These are phyloP conservation scores for Sphaerobolus stellatus DNA, from an alignment of 1,284 basidiomycete species.

Conservation along the genomic window DNA sequence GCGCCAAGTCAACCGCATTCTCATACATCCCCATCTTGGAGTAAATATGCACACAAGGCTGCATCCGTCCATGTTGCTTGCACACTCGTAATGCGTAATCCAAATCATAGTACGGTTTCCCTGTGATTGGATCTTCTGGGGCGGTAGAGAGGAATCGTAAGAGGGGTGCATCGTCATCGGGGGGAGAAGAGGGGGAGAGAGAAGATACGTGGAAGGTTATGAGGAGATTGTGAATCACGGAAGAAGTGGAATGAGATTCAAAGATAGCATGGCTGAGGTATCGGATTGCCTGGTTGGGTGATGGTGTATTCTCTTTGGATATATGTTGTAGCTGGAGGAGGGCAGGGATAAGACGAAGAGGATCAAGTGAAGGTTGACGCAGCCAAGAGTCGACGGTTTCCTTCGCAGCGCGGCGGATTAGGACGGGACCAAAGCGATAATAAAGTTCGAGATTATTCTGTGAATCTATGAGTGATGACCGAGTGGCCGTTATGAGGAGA, in stretches of 20 bases:
- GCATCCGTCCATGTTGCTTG: conserved; percentile 76
- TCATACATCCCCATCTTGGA: conserved; percentile 98
- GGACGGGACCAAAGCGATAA: conserved; percentile 87
- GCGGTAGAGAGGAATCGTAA: conserved; percentile 85
- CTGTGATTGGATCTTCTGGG: conserved; percentile 79
- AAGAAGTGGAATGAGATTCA: conserved; percentile 73
- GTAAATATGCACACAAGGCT: conserved; percentile 96
- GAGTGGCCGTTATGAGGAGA: conserved; percentile 1
- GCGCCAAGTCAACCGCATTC: conserved; percentile 92
- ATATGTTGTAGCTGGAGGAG: conserved; percentile 78
- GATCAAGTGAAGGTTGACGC: conserved; percentile 76
- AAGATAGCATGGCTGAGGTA: conserved; percentile 87
- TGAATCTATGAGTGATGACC: not conserved
- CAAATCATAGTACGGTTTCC: conserved; percentile 91
- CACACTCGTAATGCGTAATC: conserved; percentile 95
- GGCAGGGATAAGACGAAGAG: conserved; percentile 86
- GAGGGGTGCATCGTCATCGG: conserved; percentile 75
- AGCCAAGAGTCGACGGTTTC: conserved; percentile 93
- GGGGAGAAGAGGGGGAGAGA: conserved; percentile 41
- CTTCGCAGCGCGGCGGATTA: conserved; percentile 84
- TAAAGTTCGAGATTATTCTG: conserved; percentile 85
- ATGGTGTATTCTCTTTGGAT: conserved; percentile 65
- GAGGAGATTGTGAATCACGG: conserved; percentile 92
- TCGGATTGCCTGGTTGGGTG: conserved; percentile 81
- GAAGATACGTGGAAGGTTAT: conserved; percentile 74